phyloP scores from a whole-genome alignment of 768 basidiomycete genomes.

The Gloeopeniophorella convolvens region DNA sequence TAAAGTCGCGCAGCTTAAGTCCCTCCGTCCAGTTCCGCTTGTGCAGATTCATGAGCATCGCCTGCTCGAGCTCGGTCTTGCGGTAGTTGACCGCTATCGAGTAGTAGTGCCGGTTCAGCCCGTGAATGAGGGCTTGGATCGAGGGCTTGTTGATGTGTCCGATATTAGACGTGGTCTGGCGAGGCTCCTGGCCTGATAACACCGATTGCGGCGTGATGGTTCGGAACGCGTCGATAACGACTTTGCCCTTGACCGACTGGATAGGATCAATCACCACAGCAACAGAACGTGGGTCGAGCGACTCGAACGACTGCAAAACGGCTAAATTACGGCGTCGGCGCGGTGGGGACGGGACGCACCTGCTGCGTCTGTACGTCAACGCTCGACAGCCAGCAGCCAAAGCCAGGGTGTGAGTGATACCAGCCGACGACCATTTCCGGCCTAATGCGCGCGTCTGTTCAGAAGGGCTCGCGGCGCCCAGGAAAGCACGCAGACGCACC shows the following conservation, averaged over 20 bases:
- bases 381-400: constrained; percentile 98
- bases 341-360: constrained; percentile 35
- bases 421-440: constrained; percentile 99
- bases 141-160: constrained; percentile 99
- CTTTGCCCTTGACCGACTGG: constrained; percentile 97
- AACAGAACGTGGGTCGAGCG: constrained; percentile 86
- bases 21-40: constrained; percentile 99
- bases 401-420: constrained; percentile 99
- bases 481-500: constrained; percentile 43
- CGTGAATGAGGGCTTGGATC: constrained; percentile 97
- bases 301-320: constrained; percentile 81
- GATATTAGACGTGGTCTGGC: constrained; percentile 97
- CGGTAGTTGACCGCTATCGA: constrained; percentile 96
- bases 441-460: constrained; percentile 31
- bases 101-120: constrained; percentile 97
- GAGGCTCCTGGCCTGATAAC: constrained; percentile 86
- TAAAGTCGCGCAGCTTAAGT: constrained; percentile 85
- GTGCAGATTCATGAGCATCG: constrained; percentile 98
- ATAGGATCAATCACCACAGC: constrained; percentile 98
- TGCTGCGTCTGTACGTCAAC: constrained; percentile 99
- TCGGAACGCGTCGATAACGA: constrained; percentile 98
- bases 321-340: background rate
- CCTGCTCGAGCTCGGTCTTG: constrained; percentile 96
- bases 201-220: constrained; percentile 90
- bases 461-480: background rate